Evolutionary conservation across 495 filamentous ascomycete species (phyloP).

Genomic region (Filosporella fistucella): DNA sequence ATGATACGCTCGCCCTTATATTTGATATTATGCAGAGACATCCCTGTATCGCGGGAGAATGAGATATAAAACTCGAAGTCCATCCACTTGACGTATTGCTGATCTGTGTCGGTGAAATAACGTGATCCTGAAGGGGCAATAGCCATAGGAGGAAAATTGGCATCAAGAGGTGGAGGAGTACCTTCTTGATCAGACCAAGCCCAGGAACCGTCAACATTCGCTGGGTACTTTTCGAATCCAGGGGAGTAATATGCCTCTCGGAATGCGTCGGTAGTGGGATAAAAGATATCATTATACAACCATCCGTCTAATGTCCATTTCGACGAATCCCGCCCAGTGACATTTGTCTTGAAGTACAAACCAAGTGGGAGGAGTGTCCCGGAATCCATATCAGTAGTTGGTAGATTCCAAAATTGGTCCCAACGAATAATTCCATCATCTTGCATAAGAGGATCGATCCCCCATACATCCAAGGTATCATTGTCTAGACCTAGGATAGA

Average conservation of each 20-base stretch:
- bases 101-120: slow-evolving; percentile 34
- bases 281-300: slow-evolving; percentile 47
- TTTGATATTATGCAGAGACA: slow-evolving; percentile 42
- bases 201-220: slow-evolving; percentile 43
- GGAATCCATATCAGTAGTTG: slow-evolving; percentile 31
- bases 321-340: slow-evolving; percentile 39
- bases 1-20: slow-evolving; percentile 49
- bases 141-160: slow-evolving; percentile 29
- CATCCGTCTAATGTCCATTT: slow-evolving; percentile 43
- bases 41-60: slow-evolving; percentile 37
- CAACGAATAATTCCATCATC: slow-evolving; percentile 37
- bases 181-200: slow-evolving; percentile 31
- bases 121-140: slow-evolving; percentile 34
- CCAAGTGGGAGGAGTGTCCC: slow-evolving; percentile 37
- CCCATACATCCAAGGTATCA: slow-evolving; percentile 35
- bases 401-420: slow-evolving; percentile 34
- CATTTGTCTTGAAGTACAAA: slow-evolving; percentile 36
- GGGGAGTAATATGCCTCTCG: slow-evolving; percentile 33
- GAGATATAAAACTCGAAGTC: slow-evolving; percentile 47
- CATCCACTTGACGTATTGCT: slow-evolving; percentile 50
- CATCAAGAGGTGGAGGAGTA: slow-evolving; percentile 29
- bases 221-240: slow-evolving; percentile 36
- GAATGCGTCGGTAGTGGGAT: slow-evolving; percentile 39
- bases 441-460: slow-evolving; percentile 35
- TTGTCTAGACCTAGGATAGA: slow-evolving; percentile 26